Percentiles rank a stretch among this genome's conserved stretches.
These are phyloP conservation scores for Tritrichomonas musculus DNA, from an alignment of 208 protist genomes.

Conservation along the genomic window DNA sequence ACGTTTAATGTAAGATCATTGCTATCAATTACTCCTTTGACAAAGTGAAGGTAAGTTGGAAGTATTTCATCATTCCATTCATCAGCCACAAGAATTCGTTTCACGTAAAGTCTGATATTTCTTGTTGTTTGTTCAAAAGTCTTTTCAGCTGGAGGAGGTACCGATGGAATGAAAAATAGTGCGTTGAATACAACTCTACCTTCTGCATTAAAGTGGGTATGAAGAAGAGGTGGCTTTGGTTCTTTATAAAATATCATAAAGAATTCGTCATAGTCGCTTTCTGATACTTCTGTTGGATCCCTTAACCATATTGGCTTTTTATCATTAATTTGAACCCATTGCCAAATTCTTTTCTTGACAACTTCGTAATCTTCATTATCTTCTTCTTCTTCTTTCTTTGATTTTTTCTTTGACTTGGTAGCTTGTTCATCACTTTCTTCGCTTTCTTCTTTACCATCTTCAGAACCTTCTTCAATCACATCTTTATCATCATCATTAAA, in stretches of 20 bases:
- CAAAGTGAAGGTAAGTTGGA: slow-evolving; percentile 58
- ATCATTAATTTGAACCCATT: slow-evolving; percentile 89
- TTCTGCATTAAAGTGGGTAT: slow-evolving; percentile 92
- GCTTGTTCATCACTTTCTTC: slow-evolving; percentile 51
- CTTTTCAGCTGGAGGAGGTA: slow-evolving; percentile 73
- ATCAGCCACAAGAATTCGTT: slow-evolving; percentile 96
- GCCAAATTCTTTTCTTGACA: slow-evolving; percentile 60
- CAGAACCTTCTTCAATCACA: slow-evolving; percentile 33
- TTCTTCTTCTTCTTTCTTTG: slow-evolving; percentile 60
- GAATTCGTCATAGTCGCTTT: slow-evolving; percentile 97
- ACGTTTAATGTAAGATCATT: slow-evolving; percentile 99
- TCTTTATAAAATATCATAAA: slow-evolving; percentile 91
- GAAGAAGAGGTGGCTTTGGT: slow-evolving; percentile 75
- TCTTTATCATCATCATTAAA: slow-evolving; percentile 58
- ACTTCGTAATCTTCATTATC: too few relatives aligned
- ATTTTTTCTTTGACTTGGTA: too few relatives aligned
- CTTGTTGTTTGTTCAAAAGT: slow-evolving; percentile 61
- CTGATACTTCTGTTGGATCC: slow-evolving; percentile 72
- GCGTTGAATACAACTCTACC: slow-evolving; percentile 89
- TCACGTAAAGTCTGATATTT: slow-evolving; percentile 80
- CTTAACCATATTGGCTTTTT: slow-evolving; percentile 97
- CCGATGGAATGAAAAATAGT: slow-evolving; percentile 88
- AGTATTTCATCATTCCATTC: slow-evolving; percentile 23
- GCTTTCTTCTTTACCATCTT: slow-evolving; percentile 44
- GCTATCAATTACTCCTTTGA: slow-evolving; percentile 94